Percentiles rank a stretch among this genome's conserved stretches.
phyloP scores from a whole-genome alignment of 305 asterid species.

The Fraxinus angustifolia region DNA sequence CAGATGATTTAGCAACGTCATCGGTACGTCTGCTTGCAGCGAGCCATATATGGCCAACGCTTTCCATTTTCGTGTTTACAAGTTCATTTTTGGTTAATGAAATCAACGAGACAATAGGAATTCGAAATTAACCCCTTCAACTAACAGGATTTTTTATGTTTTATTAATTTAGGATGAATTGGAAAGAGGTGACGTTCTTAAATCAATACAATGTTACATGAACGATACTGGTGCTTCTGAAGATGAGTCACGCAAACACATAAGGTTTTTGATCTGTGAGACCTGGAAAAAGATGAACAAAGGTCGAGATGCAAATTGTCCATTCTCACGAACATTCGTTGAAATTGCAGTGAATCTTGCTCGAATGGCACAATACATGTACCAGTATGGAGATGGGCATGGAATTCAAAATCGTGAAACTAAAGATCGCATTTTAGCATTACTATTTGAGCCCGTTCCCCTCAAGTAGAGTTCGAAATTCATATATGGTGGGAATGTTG shows the following conservation, averaged over 20 bases:
- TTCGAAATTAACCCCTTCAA: background rate
- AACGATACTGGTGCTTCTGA: slow-evolving; percentile 24
- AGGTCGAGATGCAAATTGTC: background rate
- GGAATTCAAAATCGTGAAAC: too few species aligned
- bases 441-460: too few species aligned
- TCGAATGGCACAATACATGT: too few species aligned
- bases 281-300: slow-evolving; percentile 35
- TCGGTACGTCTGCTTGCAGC: background rate
- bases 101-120: too few species aligned
- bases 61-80: background rate
- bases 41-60: background rate
- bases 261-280: slow-evolving; percentile 22
- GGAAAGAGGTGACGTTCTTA: slow-evolving; percentile 27
- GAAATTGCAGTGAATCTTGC: too few species aligned
- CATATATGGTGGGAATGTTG: too few species aligned
- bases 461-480: too few species aligned
- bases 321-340: too few species aligned
- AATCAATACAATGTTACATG: slow-evolving; percentile 39
- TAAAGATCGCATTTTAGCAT: too few species aligned
- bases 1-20: slow-evolving; percentile 22
- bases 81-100: background rate
- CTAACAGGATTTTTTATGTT: too few species aligned
- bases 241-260: slow-evolving; percentile 22
- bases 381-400: too few species aligned
- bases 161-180: slow-evolving; percentile 23